These are phyloP conservation scores for Pichia sp. DNA, from an alignment of 1,139 yeast species.

Conservation along the genomic window DNA sequence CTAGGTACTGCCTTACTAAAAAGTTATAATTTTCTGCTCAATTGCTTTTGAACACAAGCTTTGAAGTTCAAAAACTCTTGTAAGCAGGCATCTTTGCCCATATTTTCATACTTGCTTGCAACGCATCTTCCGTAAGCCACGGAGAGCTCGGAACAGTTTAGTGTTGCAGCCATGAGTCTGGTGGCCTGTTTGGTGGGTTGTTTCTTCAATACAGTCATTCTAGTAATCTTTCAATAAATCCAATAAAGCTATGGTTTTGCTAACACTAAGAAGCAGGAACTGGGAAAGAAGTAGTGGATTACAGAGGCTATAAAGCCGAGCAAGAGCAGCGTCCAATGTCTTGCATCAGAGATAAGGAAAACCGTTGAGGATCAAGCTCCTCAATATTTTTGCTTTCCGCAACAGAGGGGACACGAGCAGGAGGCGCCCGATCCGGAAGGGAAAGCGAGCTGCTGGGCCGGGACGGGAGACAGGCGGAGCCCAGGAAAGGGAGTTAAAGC, in stretches of 20 bases:
- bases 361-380: background rate
- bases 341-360: background rate
- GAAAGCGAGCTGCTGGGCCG: background rate
- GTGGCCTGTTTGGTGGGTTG: slow-evolving; percentile 28
- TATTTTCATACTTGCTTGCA: slow-evolving; percentile 49
- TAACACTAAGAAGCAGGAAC: too few relatives aligned
- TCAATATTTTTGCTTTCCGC: background rate
- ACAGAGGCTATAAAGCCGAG: too few relatives aligned
- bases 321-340: background rate
- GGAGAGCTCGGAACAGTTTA: slow-evolving; percentile 29
- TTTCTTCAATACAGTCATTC: slow-evolving; percentile 13
- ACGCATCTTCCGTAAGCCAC: slow-evolving; percentile 58
- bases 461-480: background rate
- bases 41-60: slow-evolving; percentile 46
- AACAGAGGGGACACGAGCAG: background rate
- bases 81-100: slow-evolving; percentile 53
- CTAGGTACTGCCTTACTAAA: background rate
- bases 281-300: too few relatives aligned
- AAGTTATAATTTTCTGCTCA: slow-evolving; percentile 22
- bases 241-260: too few relatives aligned
- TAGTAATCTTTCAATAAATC: too few relatives aligned
- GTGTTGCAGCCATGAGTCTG: slow-evolving; percentile 28
- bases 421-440: background rate
- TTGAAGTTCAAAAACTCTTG: slow-evolving; percentile 55
- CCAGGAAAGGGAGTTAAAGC: background rate